Evolutionary conservation across 352 stramenopile genomes (phyloP).

Genomic region (Globisporangium solare): DNA sequence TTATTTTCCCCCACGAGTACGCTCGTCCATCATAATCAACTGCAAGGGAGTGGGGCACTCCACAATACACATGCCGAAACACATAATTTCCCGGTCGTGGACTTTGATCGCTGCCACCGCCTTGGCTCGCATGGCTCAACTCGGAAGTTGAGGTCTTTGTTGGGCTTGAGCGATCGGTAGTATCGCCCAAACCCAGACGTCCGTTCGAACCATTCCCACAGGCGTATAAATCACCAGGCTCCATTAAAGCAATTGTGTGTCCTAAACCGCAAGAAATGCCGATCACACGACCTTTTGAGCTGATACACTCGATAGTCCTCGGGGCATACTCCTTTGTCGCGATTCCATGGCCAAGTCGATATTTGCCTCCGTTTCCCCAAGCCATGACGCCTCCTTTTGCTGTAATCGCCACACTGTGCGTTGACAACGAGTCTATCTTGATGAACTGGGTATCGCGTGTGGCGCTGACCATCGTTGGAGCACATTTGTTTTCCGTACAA

Average conservation of each 20-base stretch:
- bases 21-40: slow-evolving; percentile 45
- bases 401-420: slow-evolving; percentile 74
- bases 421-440: slow-evolving; percentile 82
- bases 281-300: slow-evolving; percentile 45
- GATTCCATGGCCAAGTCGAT: slow-evolving; percentile 66
- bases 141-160: slow-evolving; percentile 15
- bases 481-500: slow-evolving; percentile 79
- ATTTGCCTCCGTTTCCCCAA: slow-evolving; percentile 86
- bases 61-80: slow-evolving; percentile 56
- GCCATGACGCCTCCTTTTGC: slow-evolving; percentile 58
- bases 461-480: slow-evolving; percentile 55
- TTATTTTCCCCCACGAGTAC: slow-evolving; percentile 86
- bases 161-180: slow-evolving; percentile 55
- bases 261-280: slow-evolving; percentile 64
- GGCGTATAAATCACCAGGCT: slow-evolving; percentile 60
- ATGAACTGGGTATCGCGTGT: slow-evolving; percentile 44
- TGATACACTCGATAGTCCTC: slow-evolving; percentile 55
- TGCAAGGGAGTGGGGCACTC: slow-evolving; percentile 73
- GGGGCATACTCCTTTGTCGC: slow-evolving; percentile 70
- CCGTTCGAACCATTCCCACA: slow-evolving; percentile 88
- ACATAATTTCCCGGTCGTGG: not conserved
- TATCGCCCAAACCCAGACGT: slow-evolving; percentile 73
- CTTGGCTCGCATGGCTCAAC: not conserved
- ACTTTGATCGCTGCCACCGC: not conserved
- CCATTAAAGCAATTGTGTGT: slow-evolving; percentile 58